Base-by-base conservation (phyloP, 1,139 yeast genomes). In the Pichia sp. region DNA sequence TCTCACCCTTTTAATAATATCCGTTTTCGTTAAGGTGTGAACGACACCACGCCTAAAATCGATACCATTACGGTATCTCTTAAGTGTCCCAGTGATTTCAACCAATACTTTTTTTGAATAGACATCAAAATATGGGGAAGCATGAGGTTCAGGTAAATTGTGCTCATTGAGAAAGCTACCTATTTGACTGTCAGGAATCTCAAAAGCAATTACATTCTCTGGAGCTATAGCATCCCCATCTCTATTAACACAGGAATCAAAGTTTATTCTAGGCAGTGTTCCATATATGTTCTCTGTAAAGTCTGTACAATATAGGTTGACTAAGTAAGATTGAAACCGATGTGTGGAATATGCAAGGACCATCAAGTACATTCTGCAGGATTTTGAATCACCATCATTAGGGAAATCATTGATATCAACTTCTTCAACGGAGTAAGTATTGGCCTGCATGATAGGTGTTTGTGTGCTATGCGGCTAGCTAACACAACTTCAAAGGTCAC, bases 31-130 rank as follows among this genome's bases (percentile, higher is more conserved):
- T 21, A 46, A 21, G 4, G 37, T 18, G 11, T 21, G 23, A 8
- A 44, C 19, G 8, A 13, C 12, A 8, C 41, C 37, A 12, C 33
- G 33, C n/a, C 36, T 32, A n/a, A 50, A 35, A 30, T 53, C 55
- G 6, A 51, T 23, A 1, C 13, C 30, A 24, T 37, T 38, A 7
- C 36, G 35, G 22, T 39, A 52, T 12, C 39, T 30, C 23, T 47
- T 49, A 1, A 41, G 32, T 7, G 14, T 17, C 0, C 49, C 50
- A 4, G 29, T 36, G 3, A 48, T 32, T 33, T 47, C 41, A 7
- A 50, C 40, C 5, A 52, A 11, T 7, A 50, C 11, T 17, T 39
- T 34, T 3, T 39, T 25, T 2, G 39, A 5, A 23, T 36, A 46
- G 5, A 47, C 22, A 3, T 30, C 35, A 15, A 41, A 41, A 18